Base-by-base conservation (phyloP, 345 rosid genomes). In the Schrenkiella parvula region DNA sequence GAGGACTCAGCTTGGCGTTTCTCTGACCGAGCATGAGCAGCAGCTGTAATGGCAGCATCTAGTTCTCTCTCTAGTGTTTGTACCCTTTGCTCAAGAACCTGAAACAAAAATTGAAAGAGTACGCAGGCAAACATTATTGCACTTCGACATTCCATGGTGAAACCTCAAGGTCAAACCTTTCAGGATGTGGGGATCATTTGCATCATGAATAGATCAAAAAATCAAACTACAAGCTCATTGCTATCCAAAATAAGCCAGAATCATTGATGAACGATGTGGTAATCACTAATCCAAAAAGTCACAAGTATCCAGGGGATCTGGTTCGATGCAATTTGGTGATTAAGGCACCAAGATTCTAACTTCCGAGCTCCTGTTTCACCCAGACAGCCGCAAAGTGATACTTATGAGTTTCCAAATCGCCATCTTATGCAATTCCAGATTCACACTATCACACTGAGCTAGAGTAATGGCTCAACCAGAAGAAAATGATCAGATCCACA, bases 21-120 rank as follows among this genome's bases (percentile, higher is more conserved):
- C 76, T 92, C 98, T 12, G 92, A 78, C 11, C 96, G 97, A 72
- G 96, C 91, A 82, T 81, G 92, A 22, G 97, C 99, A 47, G 96
- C 95, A 14, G 99, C 96, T 65, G 96, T 84, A 37, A 95, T 90
- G 56, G 99, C 97, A 46, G 96, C 96, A 87, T 92, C 98, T 4
- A 95, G 87, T 81, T 89, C 98, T 77, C 93, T 85, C 81, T 92
- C 98, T 73, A 92, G 80, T 64, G 97, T 92, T 81, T 92, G 92
- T 29, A 92, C 97, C 64, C 99, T 86, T 84, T 90, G 98, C 78
- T 92, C 95, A 77, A 95, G 97, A 74, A 89, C 86, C 97, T 95
- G 79, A 35, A 82, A 26, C 32, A 31, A 35, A 21, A 23, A 64
- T n/a, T 26, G 19, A 17, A 56, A 1, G 57, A 46, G 50, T 26